Evolutionary conservation across 1,139 yeast genomes (phyloP), one percentile per base, ranked within the genome.

Genomic region (Debaryomyces sp.): DNA sequence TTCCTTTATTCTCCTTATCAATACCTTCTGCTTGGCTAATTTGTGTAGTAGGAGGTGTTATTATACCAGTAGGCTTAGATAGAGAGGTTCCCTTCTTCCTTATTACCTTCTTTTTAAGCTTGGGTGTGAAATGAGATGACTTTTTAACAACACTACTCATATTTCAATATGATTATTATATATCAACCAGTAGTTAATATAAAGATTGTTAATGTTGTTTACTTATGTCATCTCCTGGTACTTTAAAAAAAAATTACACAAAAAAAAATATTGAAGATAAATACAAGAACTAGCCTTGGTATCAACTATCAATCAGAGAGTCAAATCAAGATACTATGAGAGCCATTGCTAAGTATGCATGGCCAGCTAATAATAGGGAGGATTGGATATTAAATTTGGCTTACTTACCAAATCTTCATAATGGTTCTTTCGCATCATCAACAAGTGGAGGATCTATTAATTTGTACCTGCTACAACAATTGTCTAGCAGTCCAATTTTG

Each of bases 101-200:
- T 23, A 54, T 44, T 6, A 60, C 51, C 36, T 65, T 64, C 56
- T 67, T 65, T 59, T 67, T 70, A 42, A 73, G 54, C 56, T 71
- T 72, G 41, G 80, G 80, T 40, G 69, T 63, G 58, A 76, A 76
- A 49, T 66, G 75, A 18, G 77, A 63, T 41, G 70, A 65, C 60
- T 75, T 74, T 63, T 71, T 76, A 27, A 78, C 76, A 41, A 78
- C 67, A 70, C 81, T 75, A 71, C 81, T 77, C 82, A 78, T 78
- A 43, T n/a, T 53, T 41, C 32, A 41, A 17, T 27, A 35, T 23
- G 27, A 15, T 29, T 32, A 10, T 10, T 22, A 41, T 6, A 22
- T 12, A 32, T 15, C 10, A 30, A 34, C 5, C 18, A 32, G 7
- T 26, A 29, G 5, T 41, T 41, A 13, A 15, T 13, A 10, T 12